Base-by-base conservation (phyloP, 176 grass and related monocot genomes). In the Musa acuminata region DNA sequence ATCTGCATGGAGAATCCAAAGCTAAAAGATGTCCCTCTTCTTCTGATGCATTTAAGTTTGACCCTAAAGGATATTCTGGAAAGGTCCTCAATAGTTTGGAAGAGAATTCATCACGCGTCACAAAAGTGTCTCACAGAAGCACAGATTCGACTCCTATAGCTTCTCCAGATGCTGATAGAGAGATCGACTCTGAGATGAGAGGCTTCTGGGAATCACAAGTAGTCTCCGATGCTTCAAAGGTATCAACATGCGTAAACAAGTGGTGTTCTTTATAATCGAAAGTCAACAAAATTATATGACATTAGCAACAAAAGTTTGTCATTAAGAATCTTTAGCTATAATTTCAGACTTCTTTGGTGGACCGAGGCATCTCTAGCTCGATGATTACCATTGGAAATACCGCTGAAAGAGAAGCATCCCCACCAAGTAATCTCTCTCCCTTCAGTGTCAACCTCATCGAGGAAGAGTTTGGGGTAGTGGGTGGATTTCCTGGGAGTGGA, bases 1-100 rank as follows among this genome's bases (percentile, higher is more conserved):
- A 78, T 71, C 53, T 77, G n/a, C 74, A 52, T 71, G 54, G 64
- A 72, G 76, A 83, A 83, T 51, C 59, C 74, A 57, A 4, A 57
- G 55, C 55, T 17, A 77, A 74, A 65, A 64, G 35, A 17, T 26
- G 19, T 78, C 52, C 3, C 60, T 25, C 52, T 16, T 78, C 60
- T 43, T 43, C 35, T 43, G 35, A 43, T 78, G 29, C 43, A 17
- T 20, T 16, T 16, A 16, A 57, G 17, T 57, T 57, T 16, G 55
- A 16, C 55, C 55, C 10, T 57, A 1, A 57, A 57, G 11, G 55
- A 13, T 16, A n/a, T 16, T 57, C 17, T 57, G 55, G 4, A 16
- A 17, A 16, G 55, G 2, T 57, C 55, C 55, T 57, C 55, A 19
- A 16, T 6, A 57, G 55, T 57, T 57, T 16, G 17, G 55, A 53